These are phyloP conservation scores for Kregervanrija pseudodelftensis DNA, from an alignment of 805 yeast genomes.

Conservation along the genomic window DNA sequence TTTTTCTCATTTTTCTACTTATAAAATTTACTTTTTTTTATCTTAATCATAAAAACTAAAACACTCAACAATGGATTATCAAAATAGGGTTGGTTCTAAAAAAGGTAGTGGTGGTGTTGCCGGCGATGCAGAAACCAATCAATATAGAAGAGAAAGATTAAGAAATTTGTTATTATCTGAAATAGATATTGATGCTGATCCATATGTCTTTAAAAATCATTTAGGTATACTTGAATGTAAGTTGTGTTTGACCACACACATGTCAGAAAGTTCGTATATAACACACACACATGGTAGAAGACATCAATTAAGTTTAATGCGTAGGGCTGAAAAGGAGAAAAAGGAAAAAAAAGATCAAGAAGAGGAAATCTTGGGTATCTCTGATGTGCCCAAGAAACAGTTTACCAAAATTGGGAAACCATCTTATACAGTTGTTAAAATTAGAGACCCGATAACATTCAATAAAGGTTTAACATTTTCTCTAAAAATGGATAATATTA, in stretches of 20 bases:
- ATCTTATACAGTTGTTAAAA: slow-evolving; percentile 55
- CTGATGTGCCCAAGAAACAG: slow-evolving; percentile 39
- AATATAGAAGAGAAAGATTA: slow-evolving; percentile 61
- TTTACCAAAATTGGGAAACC: slow-evolving; percentile 70
- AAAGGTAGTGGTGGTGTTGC: slow-evolving; percentile 91
- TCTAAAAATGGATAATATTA: slow-evolving; percentile 46
- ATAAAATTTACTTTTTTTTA: too few relatives aligned
- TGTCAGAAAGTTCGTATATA: slow-evolving; percentile 71
- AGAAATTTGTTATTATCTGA: slow-evolving; percentile 50
- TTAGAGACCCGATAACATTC: slow-evolving; percentile 52
- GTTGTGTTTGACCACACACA: slow-evolving; percentile 77
- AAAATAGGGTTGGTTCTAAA: slow-evolving; percentile 83
- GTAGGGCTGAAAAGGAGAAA: slow-evolving; percentile 41
- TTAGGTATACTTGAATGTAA: slow-evolving; percentile 81
- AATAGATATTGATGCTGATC: slow-evolving; percentile 55
- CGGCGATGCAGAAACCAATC: slow-evolving; percentile 59
- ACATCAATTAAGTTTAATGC: slow-evolving; percentile 68
- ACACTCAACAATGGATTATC: slow-evolving; percentile 62
- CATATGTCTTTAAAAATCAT: slow-evolving; percentile 78
- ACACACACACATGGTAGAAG: slow-evolving; percentile 80
- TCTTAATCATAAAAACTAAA: too few relatives aligned
- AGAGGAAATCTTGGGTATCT: slow-evolving; percentile 17
- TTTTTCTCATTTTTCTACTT: too few relatives aligned
- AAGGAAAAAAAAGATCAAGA: slow-evolving; percentile 10
- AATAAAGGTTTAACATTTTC: slow-evolving; percentile 62